Evolutionary conservation across 129 eudicot genomes (phyloP), one percentile per base, ranked within the genome.

Genomic region (Kitagawia praeruptora): DNA sequence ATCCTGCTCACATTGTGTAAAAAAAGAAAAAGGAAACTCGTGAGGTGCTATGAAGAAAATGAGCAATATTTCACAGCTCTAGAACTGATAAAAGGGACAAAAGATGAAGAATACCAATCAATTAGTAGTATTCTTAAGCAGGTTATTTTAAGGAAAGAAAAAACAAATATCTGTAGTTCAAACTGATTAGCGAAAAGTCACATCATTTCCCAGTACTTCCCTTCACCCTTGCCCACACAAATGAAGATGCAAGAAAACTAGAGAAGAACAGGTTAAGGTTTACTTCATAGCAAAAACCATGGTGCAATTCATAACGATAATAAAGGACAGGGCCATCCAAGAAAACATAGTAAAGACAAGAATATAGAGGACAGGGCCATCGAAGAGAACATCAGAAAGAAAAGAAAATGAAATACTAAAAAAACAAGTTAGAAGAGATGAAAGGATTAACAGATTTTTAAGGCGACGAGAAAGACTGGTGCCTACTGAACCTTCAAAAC

Each of bases 1-100:
- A 89, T 44, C 91, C 98, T 94, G 86, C 34, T 28, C 73, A 31
- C 40, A 6, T 46, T 13, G n/a, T 0, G 48, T 14, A 46, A 66
- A 28, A 25, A 28, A 37, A 5, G 16, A 67, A 38, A 38, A 70
- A 51, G 56, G 16, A 48, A 47, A 80, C 16, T 14, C 12, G 23
- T 38, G 14, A 37, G 70, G 48, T 34, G 42, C 12, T 51, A 31
- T 6, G 27, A 40, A 39, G 53, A 5, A 77, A 77, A 40, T 73
- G 28, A 73, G 41, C 76, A 18, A 72, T 14, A 72, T 42, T 73
- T 23, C 4, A 10, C 34, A 18, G 21, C 66, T 21, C 2, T 21
- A 23, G 75, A 51, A 5, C 61, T 16, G 45, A 38, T 71, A 44
- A 73, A 51, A 34, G 23, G 27, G 23, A 15, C 53, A 21, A 6